Base-by-base conservation (phyloP, 1,284 basidiomycete species). In the Phylloboletellus chloephorus region DNA sequence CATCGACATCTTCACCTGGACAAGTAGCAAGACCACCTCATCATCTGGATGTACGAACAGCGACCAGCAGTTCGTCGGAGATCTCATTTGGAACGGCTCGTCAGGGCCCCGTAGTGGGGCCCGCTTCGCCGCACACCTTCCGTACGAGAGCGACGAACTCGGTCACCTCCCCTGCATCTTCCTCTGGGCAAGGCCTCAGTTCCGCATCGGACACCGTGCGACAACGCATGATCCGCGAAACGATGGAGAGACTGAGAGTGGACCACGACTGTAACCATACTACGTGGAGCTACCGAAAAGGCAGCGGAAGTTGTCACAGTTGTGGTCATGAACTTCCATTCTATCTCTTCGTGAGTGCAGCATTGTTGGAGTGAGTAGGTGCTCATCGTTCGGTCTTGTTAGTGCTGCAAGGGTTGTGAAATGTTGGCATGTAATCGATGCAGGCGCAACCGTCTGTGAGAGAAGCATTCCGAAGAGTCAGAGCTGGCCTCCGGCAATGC, bases 241-340 rank as follows among this genome's bases (percentile, higher is more conserved):
- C 55, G 44, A 58, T 63, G 44, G 67, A 68, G 1, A 42, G 51
- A 11, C 52, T 68, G n/a, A 49, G 65, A 12, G 48, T 51, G 4
- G 59, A 68, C 42, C 68, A 69, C 34, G 66, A 67, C 1, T 71
- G 68, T 30, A 13, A 45, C 4, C 65, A 68, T 21, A 15, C 4
- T 4, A 19, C 7, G 1, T 68, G 65, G 63, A 37, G 20, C 2
- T 61, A 58, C 34, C 58, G 56, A 1, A 2, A 8, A 0, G 65
- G 66, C 5, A 51, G 51, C 0, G 64, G 61, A 0, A 26, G 25
- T 8, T 70, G 69, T 44, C 57, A 68, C 35, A 53, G 25, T n/a
- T 71, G 69, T 41, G 48, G 51, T 10, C 36, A 53, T 13, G 13
- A 48, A 25, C 36, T 67, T 6, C 57, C 52, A 1, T 2, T 43